Evolutionary conservation across 164 flowering plant species (phyloP), one percentile per base, ranked within the genome.

Genomic region (Echeveria elegans): DNA sequence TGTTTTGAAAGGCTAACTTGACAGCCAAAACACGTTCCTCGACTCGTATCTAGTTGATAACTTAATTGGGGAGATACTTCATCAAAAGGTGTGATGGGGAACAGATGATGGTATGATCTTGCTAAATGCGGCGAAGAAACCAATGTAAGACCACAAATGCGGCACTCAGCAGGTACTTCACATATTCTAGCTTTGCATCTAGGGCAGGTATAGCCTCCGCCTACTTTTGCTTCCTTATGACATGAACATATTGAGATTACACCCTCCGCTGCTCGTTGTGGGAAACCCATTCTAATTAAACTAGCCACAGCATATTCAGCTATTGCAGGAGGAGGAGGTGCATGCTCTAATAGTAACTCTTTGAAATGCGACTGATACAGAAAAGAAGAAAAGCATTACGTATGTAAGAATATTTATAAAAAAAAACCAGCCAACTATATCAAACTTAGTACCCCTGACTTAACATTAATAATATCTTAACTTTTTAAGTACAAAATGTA

Each of bases 41-140:
- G 80, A 64, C 73, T 64, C 43, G 45, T 78, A 50, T 76, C 70
- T 24, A 60, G 75, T 30, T 75, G 72, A 66, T 75, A 78, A 72
- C 48, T 76, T 29, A 67, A 52, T 53, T 83, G 67, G 23, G 78
- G 71, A 36, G 88, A 41, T 15, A 88, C 86, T 72, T 90, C 97
- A 70, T 78, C 82, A 74, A 90, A 93, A 5, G 88, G 87, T 21
- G 89, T 72, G 70, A 89, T 84, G 3, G 96, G 97, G 68, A 91
- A 94, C 24, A 91, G 83, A 84, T 94, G 98, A 77, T 94, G 98
- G 72, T 91, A 94, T 37, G 98, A 94, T 70, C 98, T 85, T 50
- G 98, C 98, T 78, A 94, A 77, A 83, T 91, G 98, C 11, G 98
- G 96, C 18, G 97, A 94, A 70, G 97, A 94, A 72, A 94, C 92